Evolutionary conservation across 2,329 filamentous ascomycete genomes (phyloP).

Genomic region (Endoconidiophora laricicola): DNA sequence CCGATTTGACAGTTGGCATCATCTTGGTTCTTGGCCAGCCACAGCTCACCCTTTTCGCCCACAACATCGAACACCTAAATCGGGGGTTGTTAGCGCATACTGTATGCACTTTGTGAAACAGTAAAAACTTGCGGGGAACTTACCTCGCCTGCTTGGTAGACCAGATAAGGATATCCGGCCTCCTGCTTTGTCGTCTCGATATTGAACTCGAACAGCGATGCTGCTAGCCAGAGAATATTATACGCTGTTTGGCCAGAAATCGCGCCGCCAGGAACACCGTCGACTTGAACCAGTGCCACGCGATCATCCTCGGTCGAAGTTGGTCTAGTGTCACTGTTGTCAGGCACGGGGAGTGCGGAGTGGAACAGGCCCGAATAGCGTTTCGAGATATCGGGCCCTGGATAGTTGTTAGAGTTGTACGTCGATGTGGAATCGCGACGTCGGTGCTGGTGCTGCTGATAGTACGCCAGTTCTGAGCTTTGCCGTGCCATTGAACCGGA

Average conservation of each 20-base stretch:
- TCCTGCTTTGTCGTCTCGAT: slow-evolving; percentile 85
- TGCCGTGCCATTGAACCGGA: slow-evolving; percentile 26
- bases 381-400: slow-evolving; percentile 23
- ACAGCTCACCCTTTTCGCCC: slow-evolving; percentile 90
- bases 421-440: slow-evolving; percentile 40
- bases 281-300: no score
- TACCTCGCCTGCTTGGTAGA: slow-evolving; percentile 85
- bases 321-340: slow-evolving; percentile 38
- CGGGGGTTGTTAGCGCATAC: slow-evolving; percentile 2
- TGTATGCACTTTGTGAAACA: neutral
- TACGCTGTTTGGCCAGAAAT: slow-evolving; percentile 26
- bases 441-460: slow-evolving; percentile 16
- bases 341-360: slow-evolving; percentile 68
- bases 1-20: slow-evolving; percentile 64
- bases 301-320: slow-evolving; percentile 10
- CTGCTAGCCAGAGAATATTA: slow-evolving; percentile 75
- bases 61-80: slow-evolving; percentile 71
- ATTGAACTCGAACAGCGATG: slow-evolving; percentile 91
- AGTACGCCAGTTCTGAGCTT: slow-evolving; percentile 34
- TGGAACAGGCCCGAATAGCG: slow-evolving; percentile 62
- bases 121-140: slow-evolving; percentile 18
- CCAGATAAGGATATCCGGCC: slow-evolving; percentile 88
- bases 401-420: slow-evolving; percentile 30
- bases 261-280: neutral
- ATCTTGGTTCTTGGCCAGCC: slow-evolving; percentile 95